Evolutionary conservation across 345 rosid genomes (phyloP), one percentile per base, ranked within the genome.

Genomic region (Camelina sativa): DNA sequence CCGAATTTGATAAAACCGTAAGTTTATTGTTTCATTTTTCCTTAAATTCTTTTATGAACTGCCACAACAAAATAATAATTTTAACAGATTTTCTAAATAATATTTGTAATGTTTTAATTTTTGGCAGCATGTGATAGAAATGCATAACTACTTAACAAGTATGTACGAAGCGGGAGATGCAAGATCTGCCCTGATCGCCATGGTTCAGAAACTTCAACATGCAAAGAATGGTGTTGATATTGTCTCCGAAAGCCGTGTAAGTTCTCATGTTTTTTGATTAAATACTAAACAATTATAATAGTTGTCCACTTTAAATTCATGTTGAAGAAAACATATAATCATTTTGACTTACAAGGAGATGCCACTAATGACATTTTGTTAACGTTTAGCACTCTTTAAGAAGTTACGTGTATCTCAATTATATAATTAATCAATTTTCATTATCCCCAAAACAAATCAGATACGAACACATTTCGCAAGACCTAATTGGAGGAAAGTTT

Each of bases 101-200:
- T 41, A 7, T n/a, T 38, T 37, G 16, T 4, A 28, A 19, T 66
- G 35, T 50, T 12, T 10, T n/a, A 1, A 1, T 16, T 25, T 41
- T 63, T 47, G 62, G 50, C 86, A 95, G 98, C 83, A 86, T 48
- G 76, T 95, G 19, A 92, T 95, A 60, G 99, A 95, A 67, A 92
- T 95, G 99, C 99, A 95, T 79, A 92, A 95, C 77, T 95, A 92
- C 83, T 85, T 95, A 74, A 90, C 99, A 15, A 92, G 99, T 55
- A 92, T 95, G 58, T 92, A 95, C 43, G 99, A 90, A 82, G 93
- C 92, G 65, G 99, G 99, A 73, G 98, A 95, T 80, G 98, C 99
- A 7, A 82, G 99, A 73, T 95, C 98, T 34, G 99, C 99, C 3
- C 85, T 95, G 15, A 92, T 92, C 8, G 90, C 85, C 32, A 95